Percentiles rank a stretch among this genome's conserved stretches.
Conservation (phyloP, 2,329 filamentous ascomycete species). For the Penicillium palitans region DNA sequence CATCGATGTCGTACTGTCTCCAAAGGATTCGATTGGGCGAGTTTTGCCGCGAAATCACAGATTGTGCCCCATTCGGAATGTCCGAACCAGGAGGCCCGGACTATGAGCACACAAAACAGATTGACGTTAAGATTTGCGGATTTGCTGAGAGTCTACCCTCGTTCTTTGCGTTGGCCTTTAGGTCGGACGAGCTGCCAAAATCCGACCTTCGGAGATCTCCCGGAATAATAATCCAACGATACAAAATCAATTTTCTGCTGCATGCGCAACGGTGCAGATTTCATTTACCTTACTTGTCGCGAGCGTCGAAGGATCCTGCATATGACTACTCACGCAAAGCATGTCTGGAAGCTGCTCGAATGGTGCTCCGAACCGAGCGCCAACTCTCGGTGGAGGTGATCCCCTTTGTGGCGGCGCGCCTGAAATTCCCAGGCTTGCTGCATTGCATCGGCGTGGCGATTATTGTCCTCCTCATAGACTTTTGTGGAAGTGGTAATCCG, state of each 20-base stretch:
- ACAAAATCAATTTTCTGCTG: conserved; percentile 37
- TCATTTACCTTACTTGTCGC: conserved; percentile 41
- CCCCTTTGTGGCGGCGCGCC: conserved; percentile 25
- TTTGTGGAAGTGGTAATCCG: conserved; percentile 1
- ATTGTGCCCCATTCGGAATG: conserved; percentile 31
- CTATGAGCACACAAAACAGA: conserved; percentile 35
- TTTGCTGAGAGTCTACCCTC: conserved; percentile 34
- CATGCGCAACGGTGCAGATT: conserved; percentile 41
- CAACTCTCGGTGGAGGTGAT: conserved; percentile 21
- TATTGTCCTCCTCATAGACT: no score
- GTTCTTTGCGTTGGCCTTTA: conserved; percentile 33
- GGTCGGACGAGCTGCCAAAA: conserved; percentile 2
- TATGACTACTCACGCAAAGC: conserved; percentile 38
- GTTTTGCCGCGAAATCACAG: conserved; percentile 40
- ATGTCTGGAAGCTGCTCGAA: conserved; percentile 37
- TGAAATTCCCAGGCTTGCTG: conserved; percentile 32
- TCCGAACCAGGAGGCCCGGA: conserved; percentile 19
- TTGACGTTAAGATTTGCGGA: conserved; percentile 36
- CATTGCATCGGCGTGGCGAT: conserved; percentile 14
- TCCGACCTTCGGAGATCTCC: conserved; percentile 12
- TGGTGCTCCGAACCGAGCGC: conserved; percentile 31
- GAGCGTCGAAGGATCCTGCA: conserved; percentile 28
- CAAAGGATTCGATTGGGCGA: conserved; percentile 38
- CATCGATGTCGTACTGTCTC: conserved; percentile 43
- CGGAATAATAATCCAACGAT: conserved; percentile 34